Base-by-base conservation (phyloP, 2,329 filamentous ascomycete species). In the Cyanodermella asteris region DNA sequence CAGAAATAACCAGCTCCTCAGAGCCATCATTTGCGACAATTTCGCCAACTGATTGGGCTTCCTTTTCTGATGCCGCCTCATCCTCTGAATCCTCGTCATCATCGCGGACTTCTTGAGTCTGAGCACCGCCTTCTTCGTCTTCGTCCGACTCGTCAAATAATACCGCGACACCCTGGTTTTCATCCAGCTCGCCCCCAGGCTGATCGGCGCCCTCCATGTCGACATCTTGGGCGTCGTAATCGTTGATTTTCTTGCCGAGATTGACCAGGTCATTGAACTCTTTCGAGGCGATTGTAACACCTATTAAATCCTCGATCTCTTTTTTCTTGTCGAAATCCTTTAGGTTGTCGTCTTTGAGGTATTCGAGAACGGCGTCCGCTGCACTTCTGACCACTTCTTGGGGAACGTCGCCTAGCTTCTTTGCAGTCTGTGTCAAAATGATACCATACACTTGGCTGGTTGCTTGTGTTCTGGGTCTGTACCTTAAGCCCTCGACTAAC, bases 291-390 rank as follows among this genome's bases (percentile, higher is more conserved):
- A 93, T 65, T 1, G 70, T 69, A 18, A 64, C 64, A n/a, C 84
- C 87, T 20, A 97, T 50, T 31, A 94, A 69, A 35, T 94, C 87
- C 39, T 97, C 87, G 21, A 94, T 69, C 46, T 93, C 81, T 51
- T 82, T 91, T 58, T 97, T 97, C 59, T 90, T 93, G 46, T 97
- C 87, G 31, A 91, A 77, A 45, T 97, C 87, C 48, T 94, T 94
- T 55, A 93, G 58, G 34, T 82, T 75, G 34, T 93, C 82, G 38
- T 94, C 82, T 49, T 97, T 97, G 22, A 97, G 56, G 34, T 74
- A 80, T 45, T 97, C 87, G 26, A 97, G 49, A 3, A 82, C 71
- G 3, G 77, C 81, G 46, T 97, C 87, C 9, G 87, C 84, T 10
- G 87, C 90, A 49, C 87, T 97, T 37, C 80, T 68, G 22, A 91